Percentiles rank a stretch among this genome's conserved stretches.
Conservation (phyloP, 1,284 basidiomycete species). For the Sporisorium reilianum region DNA sequence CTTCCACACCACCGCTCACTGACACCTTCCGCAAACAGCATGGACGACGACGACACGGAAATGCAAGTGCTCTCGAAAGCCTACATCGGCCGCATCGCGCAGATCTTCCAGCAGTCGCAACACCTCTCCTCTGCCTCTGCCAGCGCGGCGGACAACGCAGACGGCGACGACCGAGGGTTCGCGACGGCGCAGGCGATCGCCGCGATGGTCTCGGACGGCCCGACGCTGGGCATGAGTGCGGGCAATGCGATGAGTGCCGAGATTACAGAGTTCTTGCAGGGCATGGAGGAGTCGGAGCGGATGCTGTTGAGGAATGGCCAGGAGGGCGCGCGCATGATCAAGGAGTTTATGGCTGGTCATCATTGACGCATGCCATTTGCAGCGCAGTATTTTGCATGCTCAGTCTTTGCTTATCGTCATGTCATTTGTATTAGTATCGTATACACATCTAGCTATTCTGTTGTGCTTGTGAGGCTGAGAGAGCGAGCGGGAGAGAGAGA, state of each 20-base stretch:
- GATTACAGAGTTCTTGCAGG: constrained; percentile 59
- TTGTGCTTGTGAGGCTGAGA: not conserved
- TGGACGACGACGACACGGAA: constrained; percentile 57
- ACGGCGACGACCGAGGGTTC: constrained; percentile 19
- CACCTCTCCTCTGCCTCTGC: constrained; percentile 45
- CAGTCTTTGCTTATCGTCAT: not conserved
- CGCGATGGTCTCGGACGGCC: constrained; percentile 50
- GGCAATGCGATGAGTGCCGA: constrained; percentile 55
- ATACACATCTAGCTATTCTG: no score
- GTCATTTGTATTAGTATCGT: constrained; percentile 21
- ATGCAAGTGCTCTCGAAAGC: constrained; percentile 58
- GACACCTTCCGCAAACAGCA: no score
- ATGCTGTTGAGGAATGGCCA: constrained; percentile 42
- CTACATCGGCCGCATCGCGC: constrained; percentile 55
- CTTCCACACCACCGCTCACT: not conserved
- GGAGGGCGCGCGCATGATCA: constrained; percentile 49
- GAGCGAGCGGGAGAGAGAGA: not conserved
- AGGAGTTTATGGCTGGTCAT: constrained; percentile 44
- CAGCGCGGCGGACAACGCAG: constrained; percentile 5
- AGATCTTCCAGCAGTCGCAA: constrained; percentile 62
- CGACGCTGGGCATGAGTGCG: constrained; percentile 46
- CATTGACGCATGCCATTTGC: constrained; percentile 4
- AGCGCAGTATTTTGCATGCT: not conserved
- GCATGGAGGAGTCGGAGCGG: constrained; percentile 60
- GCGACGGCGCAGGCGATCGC: constrained; percentile 46